A percentile compares a stretch with the other conserved stretches of the same genome.
These are phyloP conservation scores for Fagopyrum homotropicum DNA, from an alignment of 148 eudicot genomes.

Conservation along the genomic window DNA sequence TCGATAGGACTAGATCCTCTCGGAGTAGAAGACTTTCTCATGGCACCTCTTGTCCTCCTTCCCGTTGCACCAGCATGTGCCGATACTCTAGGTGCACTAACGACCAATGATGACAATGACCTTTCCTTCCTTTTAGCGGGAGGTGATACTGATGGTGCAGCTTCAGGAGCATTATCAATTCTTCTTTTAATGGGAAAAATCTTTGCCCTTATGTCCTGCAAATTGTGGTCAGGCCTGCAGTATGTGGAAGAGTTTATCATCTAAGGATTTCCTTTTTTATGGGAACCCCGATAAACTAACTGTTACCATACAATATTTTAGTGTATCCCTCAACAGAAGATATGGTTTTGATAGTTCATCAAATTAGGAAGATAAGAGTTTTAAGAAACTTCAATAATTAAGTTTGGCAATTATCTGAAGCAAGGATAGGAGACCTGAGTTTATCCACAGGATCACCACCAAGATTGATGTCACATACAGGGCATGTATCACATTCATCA, in stretches of 20 bases:
- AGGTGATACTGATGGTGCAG: slow-evolving; percentile 35
- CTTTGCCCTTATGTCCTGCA: slow-evolving; percentile 86
- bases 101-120: slow-evolving; percentile 85
- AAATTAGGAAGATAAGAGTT: background rate
- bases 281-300: background rate
- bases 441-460: slow-evolving; percentile 78
- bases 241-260: slow-evolving; percentile 1
- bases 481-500: slow-evolving; percentile 74
- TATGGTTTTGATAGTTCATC: background rate
- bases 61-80: slow-evolving; percentile 68
- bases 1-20: slow-evolving; percentile 52
- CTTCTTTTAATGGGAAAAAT: slow-evolving; percentile 68
- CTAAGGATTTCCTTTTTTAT: background rate
- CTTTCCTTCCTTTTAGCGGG: slow-evolving; percentile 92
- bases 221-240: slow-evolving; percentile 85
- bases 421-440: slow-evolving; percentile 47
- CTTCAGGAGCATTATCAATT: slow-evolving; percentile 62
- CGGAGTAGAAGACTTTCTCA: slow-evolving; percentile 45
- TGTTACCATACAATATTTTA: background rate
- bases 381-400: background rate
- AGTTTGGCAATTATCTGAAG: background rate
- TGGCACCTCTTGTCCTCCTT: slow-evolving; percentile 54
- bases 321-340: background rate
- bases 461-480: slow-evolving; percentile 71
- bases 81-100: slow-evolving; percentile 72